Percentiles rank a stretch among this genome's conserved stretches.
Evolutionary conservation across 352 stramenopile genomes (phyloP).

Genomic region (Phytophthora tubulina): DNA sequence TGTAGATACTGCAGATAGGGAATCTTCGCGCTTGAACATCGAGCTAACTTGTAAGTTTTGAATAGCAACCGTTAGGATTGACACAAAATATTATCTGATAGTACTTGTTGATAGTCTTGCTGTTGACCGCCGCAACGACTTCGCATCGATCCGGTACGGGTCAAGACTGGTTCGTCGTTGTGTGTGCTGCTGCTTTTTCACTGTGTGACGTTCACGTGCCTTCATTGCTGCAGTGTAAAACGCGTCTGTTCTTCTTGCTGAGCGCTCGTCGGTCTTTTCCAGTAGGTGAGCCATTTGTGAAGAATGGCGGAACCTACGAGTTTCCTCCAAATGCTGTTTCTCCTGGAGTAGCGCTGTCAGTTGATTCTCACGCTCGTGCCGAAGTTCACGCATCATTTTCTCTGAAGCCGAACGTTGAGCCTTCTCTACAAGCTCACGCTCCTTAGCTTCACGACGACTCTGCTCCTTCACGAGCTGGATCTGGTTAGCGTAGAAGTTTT

Average conservation of each 20-base stretch:
- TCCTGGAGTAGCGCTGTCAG: slow-evolving; percentile 61
- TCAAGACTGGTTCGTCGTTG: slow-evolving; percentile 28
- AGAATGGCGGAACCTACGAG: slow-evolving; percentile 62
- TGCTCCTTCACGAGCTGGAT: slow-evolving; percentile 76
- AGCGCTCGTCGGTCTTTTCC: slow-evolving; percentile 48
- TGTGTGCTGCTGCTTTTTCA: slow-evolving; percentile 17
- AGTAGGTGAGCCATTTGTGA: slow-evolving; percentile 53
- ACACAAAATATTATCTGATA: slow-evolving; percentile 28
- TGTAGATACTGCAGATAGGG: slow-evolving; percentile 38
- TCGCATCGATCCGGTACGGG: slow-evolving; percentile 15
- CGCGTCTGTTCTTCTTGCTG: slow-evolving; percentile 49
- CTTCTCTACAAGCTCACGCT: slow-evolving; percentile 76
- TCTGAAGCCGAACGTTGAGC: slow-evolving; percentile 71
- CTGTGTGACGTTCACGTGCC: slow-evolving; percentile 45
- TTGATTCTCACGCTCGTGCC: slow-evolving; percentile 65
- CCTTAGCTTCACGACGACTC: slow-evolving; percentile 62
- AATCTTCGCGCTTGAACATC: slow-evolving; percentile 21
- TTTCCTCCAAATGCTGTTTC: slow-evolving; percentile 71
- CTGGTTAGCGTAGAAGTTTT: slow-evolving; percentile 78
- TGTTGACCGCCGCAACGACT: slow-evolving; percentile 16
- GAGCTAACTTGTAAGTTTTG: slow-evolving; percentile 9
- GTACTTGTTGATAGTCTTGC: slow-evolving; percentile 31
- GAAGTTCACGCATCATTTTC: slow-evolving; percentile 75
- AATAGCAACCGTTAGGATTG: slow-evolving; percentile 35
- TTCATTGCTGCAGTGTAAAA: slow-evolving; percentile 82